phyloP scores from a whole-genome alignment of 208 protist genomes.

The Wallacemonas rigidus region DNA sequence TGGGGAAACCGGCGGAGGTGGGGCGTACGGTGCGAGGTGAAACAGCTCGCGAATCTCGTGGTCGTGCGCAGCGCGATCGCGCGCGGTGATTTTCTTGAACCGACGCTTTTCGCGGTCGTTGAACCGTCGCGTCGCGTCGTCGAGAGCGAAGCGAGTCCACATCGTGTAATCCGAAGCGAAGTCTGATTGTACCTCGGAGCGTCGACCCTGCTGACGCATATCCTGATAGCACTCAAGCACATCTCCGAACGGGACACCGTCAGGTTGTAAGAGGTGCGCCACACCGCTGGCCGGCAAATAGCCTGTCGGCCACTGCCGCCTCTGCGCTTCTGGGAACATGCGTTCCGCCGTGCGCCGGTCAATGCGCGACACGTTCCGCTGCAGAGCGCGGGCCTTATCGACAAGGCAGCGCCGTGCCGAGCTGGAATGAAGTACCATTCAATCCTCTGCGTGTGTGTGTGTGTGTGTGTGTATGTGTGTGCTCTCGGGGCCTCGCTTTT shows the following conservation, averaged over 20 bases:
- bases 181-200: constrained; percentile 64
- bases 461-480: no score
- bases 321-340: constrained; percentile 55
- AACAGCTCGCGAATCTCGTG: constrained; percentile 39
- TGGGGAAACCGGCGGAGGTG: constrained; percentile 19
- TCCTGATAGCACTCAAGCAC: constrained; percentile 61
- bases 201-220: constrained; percentile 27
- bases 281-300: constrained; percentile 78
- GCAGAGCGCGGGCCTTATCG: constrained; percentile 21
- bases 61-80: constrained; percentile 36
- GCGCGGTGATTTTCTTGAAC: constrained; percentile 34
- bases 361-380: constrained; percentile 51
- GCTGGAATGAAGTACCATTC: background rate
- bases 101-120: constrained; percentile 26
- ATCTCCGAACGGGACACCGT: constrained; percentile 58
- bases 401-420: background rate
- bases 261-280: constrained; percentile 63
- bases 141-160: constrained; percentile 58
- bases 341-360: constrained; percentile 26
- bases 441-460: no score
- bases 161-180: constrained; percentile 79
- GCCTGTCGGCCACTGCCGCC: constrained; percentile 53
- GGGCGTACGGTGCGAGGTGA: constrained; percentile 34
- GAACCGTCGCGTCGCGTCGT: constrained; percentile 44
- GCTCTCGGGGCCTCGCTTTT: no score